phyloP scores from a whole-genome alignment of 2,329 filamentous ascomycete genomes.

The Colletotrichum karsti region DNA sequence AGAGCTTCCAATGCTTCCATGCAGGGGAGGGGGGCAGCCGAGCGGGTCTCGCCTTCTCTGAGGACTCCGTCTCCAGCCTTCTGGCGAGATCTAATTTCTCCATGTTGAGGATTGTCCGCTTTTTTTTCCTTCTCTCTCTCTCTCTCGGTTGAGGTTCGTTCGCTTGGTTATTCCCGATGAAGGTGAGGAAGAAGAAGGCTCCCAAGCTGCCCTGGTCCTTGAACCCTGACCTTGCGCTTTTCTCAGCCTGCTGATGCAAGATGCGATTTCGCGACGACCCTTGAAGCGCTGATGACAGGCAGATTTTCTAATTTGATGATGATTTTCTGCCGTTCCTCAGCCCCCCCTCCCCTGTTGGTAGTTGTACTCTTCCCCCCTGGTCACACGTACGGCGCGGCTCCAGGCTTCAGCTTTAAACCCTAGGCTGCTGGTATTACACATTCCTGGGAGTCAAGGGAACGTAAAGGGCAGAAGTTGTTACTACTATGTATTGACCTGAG shows the following conservation, averaged over 20 bases:
- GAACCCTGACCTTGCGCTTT: neutral
- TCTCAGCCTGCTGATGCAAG: conserved; percentile 1
- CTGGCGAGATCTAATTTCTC: conserved; percentile 12
- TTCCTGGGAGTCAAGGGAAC: too few relatives aligned
- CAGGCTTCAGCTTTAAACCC: neutral
- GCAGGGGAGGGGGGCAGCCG: conserved; percentile 1
- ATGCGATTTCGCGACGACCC: neutral
- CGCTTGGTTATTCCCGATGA: conserved; percentile 10
- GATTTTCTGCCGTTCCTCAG: neutral
- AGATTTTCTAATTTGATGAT: neutral
- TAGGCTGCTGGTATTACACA: neutral
- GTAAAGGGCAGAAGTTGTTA: too few relatives aligned
- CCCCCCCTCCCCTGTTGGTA: too few relatives aligned
- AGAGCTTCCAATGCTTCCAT: conserved; percentile 22
- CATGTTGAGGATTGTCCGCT: neutral
- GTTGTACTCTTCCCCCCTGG: too few relatives aligned
- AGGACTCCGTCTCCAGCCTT: neutral
- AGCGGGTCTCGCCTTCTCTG: neutral
- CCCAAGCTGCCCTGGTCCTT: neutral
- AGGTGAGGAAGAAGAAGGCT: neutral
- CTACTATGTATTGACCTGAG: neutral
- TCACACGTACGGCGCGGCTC: neutral
- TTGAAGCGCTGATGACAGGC: neutral
- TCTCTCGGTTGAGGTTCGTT: neutral
- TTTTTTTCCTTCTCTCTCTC: neutral